A percentile compares a stretch with the other conserved stretches of the same genome.
phyloP scores from a whole-genome alignment of 805 yeast species.

The Suhomyces emberorum region DNA sequence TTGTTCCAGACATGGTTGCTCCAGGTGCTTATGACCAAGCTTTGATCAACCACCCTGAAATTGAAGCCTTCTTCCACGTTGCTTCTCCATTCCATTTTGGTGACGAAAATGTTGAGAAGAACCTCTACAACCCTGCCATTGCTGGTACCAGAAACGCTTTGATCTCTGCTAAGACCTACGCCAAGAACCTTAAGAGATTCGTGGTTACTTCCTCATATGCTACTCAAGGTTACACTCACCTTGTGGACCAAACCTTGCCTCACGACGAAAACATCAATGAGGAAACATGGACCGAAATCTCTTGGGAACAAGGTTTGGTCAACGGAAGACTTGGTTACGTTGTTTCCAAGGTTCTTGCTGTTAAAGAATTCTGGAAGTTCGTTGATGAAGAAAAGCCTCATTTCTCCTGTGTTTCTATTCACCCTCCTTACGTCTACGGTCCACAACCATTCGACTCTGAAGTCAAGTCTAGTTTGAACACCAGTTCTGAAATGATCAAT shows the following conservation, averaged over 20 bases:
- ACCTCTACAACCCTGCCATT: conserved; percentile 27
- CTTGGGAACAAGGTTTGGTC: conserved; percentile 46
- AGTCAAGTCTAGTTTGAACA: conserved; percentile 11
- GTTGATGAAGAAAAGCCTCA: conserved; percentile 31
- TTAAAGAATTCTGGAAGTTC: conserved; percentile 59
- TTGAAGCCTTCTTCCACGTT: conserved; percentile 26
- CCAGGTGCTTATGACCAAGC: conserved; percentile 28
- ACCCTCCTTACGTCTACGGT: conserved; percentile 39
- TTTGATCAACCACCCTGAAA: conserved; percentile 24
- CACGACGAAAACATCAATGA: too few species aligned
- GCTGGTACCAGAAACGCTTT: conserved; percentile 28
- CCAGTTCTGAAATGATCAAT: conserved; percentile 17
- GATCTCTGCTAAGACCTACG: conserved; percentile 16
- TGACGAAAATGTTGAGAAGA: conserved; percentile 14
- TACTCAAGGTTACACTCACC: too few species aligned
- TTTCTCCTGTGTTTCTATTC: conserved; percentile 22
- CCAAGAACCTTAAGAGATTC: conserved; percentile 16
- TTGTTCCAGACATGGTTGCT: conserved; percentile 21
- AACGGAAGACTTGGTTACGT: conserved; percentile 45
- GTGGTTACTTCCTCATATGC: conserved; percentile 27
- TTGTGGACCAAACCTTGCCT: too few species aligned
- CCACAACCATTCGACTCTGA: conserved; percentile 35
- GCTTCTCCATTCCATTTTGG: conserved; percentile 32
- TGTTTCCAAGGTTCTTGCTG: conserved; percentile 62
- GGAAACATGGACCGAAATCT: conserved; percentile 50